A percentile compares a stretch with the other conserved stretches of the same genome.
Conservation (phyloP, 768 basidiomycete genomes). For the Tulasnella sp. region DNA sequence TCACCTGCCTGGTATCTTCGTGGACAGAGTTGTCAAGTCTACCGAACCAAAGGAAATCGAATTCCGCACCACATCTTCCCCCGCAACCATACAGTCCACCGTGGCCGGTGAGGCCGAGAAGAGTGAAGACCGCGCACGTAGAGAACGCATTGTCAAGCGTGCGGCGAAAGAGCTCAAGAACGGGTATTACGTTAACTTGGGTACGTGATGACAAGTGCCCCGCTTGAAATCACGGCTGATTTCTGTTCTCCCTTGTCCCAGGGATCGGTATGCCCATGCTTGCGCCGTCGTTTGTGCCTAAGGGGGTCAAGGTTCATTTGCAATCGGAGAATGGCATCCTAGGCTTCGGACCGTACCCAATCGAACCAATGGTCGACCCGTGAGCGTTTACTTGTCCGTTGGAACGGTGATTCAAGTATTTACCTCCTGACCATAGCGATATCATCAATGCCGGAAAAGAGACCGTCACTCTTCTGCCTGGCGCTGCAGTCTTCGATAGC, state of each 20-base stretch:
- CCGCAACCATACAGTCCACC: conserved; percentile 17
- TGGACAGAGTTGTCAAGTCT: conserved; percentile 76
- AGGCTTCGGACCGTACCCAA: conserved; percentile 56
- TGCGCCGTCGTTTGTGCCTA: conserved; percentile 63
- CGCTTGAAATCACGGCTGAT: not conserved
- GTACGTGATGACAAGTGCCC: not conserved
- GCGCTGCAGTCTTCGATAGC: conserved; percentile 77
- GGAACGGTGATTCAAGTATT: not conserved
- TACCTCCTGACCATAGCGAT: conserved; percentile 39
- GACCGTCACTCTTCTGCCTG: conserved; percentile 83
- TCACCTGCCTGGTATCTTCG: conserved; percentile 74
- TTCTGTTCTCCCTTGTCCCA: not conserved
- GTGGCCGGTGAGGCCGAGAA: conserved; percentile 17
- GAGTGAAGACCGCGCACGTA: conserved; percentile 27
- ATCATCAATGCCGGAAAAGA: conserved; percentile 93
- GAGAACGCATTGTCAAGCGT: conserved; percentile 62
- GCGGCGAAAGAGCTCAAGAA: conserved; percentile 84
- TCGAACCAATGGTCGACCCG: conserved; percentile 67
- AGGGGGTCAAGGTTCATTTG: conserved; percentile 70
- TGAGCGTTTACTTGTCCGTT: conserved; percentile 31
- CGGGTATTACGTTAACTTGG: conserved; percentile 73
- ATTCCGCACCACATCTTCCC: conserved; percentile 50
- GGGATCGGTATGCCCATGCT: conserved; percentile 89
- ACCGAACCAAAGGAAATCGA: conserved; percentile 70
- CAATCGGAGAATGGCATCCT: conserved; percentile 88